These are phyloP conservation scores for Hypoxylon sp. DNA, from an alignment of 2,329 filamentous ascomycete genomes.

Conservation along the genomic window DNA sequence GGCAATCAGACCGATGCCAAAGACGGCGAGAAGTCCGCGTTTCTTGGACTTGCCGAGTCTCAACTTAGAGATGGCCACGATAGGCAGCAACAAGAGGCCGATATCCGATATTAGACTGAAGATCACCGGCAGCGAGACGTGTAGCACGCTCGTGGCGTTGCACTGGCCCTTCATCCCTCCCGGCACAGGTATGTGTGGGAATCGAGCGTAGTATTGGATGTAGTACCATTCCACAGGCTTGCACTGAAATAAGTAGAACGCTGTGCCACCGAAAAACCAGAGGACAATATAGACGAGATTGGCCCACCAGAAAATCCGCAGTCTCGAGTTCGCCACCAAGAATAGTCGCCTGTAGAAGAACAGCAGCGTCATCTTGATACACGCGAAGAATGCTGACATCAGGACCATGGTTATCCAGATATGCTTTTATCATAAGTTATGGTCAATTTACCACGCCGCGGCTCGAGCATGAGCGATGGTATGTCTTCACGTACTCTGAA, in stretches of 20 bases:
- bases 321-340: constrained; percentile 36
- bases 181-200: constrained; percentile 32
- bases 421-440: constrained; percentile 35
- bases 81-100: constrained; percentile 40
- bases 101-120: constrained; percentile 47
- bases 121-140: constrained; percentile 44
- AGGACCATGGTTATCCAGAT: constrained; percentile 49
- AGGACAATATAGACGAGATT: constrained; percentile 45
- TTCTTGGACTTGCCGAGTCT: constrained; percentile 43
- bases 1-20: constrained; percentile 45
- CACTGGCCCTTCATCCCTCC: constrained; percentile 40
- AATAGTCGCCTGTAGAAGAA: constrained; percentile 47
- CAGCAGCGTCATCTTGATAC: constrained; percentile 47
- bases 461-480: not conserved
- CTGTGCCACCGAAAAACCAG: constrained; percentile 46
- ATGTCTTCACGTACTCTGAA: constrained; percentile 40
- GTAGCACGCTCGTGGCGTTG: constrained; percentile 43
- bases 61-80: constrained; percentile 45
- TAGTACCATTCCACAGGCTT: constrained; percentile 46
- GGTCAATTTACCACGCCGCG: constrained; percentile 11
- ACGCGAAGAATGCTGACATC: constrained; percentile 46
- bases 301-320: constrained; percentile 46
- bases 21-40: constrained; percentile 44
- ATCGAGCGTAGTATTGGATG: constrained; percentile 41
- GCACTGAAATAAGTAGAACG: constrained; percentile 47